Evolutionary conservation across 805 yeast species (phyloP), one percentile per base, ranked within the genome.

Genomic region (Starmerella bombicola): DNA sequence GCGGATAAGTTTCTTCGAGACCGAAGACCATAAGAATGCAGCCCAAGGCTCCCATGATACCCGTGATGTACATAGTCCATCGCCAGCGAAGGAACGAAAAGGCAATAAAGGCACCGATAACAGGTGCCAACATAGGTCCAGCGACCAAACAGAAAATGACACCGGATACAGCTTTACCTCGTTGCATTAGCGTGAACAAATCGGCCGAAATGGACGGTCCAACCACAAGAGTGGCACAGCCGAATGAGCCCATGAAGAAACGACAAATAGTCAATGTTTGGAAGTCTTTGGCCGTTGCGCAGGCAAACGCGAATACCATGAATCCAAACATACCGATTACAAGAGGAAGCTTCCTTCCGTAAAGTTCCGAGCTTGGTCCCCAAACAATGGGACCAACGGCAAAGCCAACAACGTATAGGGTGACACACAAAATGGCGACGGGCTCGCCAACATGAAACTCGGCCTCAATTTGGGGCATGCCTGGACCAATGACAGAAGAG

Each of bases 301-400:
- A 59, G 1, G 71, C 75, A 51, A 73, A 66, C 1, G 69, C 60
- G 48, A 74, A 67, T 16, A 70, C 47, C 10, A 37, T 41, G 38
- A 52, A 51, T 10, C 55, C 46, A 18, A 43, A 39, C 45, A 61
- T 52, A 38, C 66, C 54, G 2, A 65, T 26, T 24, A 62, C 54
- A 29, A 65, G 60, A 4, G 77, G 73, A 4, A 56, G 45, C 45
- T 72, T 68, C 59, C 91, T 69, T 38, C 65, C 65, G 37, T 56
- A 65, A 45, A 69, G 52, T 54, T 73, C 78, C 1, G 75, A 69
- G 8, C 72, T 48, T 2, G 80, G 80, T 1, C 79, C 82, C 69
- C 76, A 73, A 10, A 77, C 47, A 56, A 76, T 61, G 3, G 82
- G 81, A 0, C 85, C 86, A 13, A 73, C 58, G 1, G 80, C 81